Conservation (phyloP, 2,329 filamentous ascomycete genomes). For the Xylariaceae sp. region DNA sequence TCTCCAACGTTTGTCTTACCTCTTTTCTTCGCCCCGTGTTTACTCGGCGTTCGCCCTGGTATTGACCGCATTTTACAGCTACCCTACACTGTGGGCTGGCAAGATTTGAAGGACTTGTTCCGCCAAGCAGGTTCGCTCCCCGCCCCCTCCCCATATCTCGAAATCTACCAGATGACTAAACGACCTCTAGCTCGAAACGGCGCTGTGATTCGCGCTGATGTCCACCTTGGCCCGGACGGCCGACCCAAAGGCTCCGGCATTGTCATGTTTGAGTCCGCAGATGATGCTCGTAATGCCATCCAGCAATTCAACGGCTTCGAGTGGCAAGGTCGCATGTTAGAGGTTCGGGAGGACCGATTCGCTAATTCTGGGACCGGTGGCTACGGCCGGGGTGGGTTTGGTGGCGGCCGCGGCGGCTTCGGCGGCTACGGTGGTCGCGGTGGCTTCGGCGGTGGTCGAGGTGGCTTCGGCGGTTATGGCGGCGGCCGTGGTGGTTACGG, state of each 20-base stretch:
- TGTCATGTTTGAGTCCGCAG: conserved; percentile 90
- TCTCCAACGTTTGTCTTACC: conserved; percentile 86
- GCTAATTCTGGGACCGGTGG: conserved; percentile 62
- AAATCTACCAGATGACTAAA: conserved; percentile 5
- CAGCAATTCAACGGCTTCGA: conserved; percentile 98
- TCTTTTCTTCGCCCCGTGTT: conserved; percentile 32
- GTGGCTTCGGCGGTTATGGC: conserved; percentile 41
- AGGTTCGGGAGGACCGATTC: conserved; percentile 95
- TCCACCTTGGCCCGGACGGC: conserved; percentile 86
- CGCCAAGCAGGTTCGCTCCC: conserved; percentile 82
- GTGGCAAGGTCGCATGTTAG: conserved; percentile 89
- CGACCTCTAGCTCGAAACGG: conserved; percentile 55
- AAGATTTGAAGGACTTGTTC: conserved; percentile 98
- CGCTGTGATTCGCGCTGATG: conserved; percentile 87
- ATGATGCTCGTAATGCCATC: conserved; percentile 94
- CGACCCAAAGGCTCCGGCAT: conserved; percentile 95
- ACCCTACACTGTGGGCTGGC: conserved; percentile 96
- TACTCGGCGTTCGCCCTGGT: conserved; percentile 18
- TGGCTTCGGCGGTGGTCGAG: conserved; percentile 40
- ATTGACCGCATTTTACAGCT: conserved; percentile 58
- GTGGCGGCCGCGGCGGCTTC: conserved; percentile 47
- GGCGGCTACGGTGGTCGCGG: conserved; percentile 46
- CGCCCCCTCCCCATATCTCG: background rate
- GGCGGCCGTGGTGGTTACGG: conserved; percentile 42
- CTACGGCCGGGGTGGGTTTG: conserved; percentile 48